Evolutionary conservation across 2,329 filamentous ascomycete species (phyloP), one percentile per base, ranked within the genome.

Genomic region (Trichoderma aggressivum): DNA sequence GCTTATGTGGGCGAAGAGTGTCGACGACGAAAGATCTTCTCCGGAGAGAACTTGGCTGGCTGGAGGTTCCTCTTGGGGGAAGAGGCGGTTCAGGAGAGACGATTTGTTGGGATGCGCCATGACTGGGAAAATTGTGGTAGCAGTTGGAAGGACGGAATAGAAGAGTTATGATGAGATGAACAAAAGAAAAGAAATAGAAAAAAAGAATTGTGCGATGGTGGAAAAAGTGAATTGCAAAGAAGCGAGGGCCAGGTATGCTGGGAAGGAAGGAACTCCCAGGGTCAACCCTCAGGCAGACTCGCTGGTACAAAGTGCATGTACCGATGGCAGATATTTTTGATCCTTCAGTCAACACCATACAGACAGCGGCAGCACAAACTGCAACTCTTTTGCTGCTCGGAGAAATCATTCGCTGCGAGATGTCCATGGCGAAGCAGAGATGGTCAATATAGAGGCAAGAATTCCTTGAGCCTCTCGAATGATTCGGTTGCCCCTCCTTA

Each of bases 1-100:
- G 11, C 76, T 75, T 14, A 80, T 75, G 8, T 78, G 77, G 39
- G 75, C 76, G 24, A 79, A 76, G 1, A 80, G 64, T 0, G 74
- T 77, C 0, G 76, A 76, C 1, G 77, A 74, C n/a, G 74, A 75
- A 1, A 24, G 24, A 30, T 43, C 65, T 16, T 60, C 70, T n/a
- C 47, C 53, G 0, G 70, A 63, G 34, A 8, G 34, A 3, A 47
- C 16, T 0, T 24, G 58, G 3, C 28, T 50, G 3, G 36, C 10
- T 7, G 30, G 7, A 7, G 3, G 16, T n/a, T 66, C 21, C 18
- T 62, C 32, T 12, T 26, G 58, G 2, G 43, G 67, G 43, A 63
- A 62, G 18, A 60, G 30, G 8, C 55, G 62, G n/a, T 18, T 55
- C 12, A 71, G 34, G 16, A 66, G 39, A 43, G 61, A 66, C 16